Evolutionary conservation across 257 asterid genomes (phyloP), one percentile per base, ranked within the genome.

Genomic region (Fraxinus americana): DNA sequence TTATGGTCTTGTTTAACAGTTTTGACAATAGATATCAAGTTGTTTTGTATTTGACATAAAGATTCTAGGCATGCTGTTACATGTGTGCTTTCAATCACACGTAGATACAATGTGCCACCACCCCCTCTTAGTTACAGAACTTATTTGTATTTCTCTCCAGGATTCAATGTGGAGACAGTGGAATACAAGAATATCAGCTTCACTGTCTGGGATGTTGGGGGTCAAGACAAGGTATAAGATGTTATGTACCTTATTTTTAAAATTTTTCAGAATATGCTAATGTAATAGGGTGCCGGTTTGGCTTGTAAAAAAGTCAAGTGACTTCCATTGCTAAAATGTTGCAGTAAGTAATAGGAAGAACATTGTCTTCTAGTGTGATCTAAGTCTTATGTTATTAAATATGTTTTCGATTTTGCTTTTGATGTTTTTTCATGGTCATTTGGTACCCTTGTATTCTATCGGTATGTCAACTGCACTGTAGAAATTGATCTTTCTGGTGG

Each of bases 161-260:
- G 91, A 72, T 87, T 87, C 81, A 87, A 87, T 67, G 91, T 87
- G 85, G 91, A 85, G 83, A 87, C 91, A 13, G 91, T 87, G 73
- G 91, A 87, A 74, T 87, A 87, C 91, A 87, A 87, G 88, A 87
- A 87, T 83, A 87, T 87, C 54, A 87, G 91, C 85, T 87, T 87
- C 73, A 87, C 91, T 0, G 91, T 87, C 76, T 87, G 91, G 91
- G 91, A 87, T 77, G 91, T 87, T 57, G 91, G 91, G 50, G 91
- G 91, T 69, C 91, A 87, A 74, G 91, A 87, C 86, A 87, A 87
- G 91, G 91, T 85, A 80, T 69, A 45, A 34, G 43, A 12, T 83
- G 67, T 69, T 57, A 41, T 27, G 5, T 30, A 21, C 0, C 9
- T 23, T 36, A 19, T 7, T 65, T 39, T 41, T 21, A 2, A 0